Evolutionary conservation across 768 basidiomycete species (phyloP).

Genomic region (Hygrocybe coccinea): DNA sequence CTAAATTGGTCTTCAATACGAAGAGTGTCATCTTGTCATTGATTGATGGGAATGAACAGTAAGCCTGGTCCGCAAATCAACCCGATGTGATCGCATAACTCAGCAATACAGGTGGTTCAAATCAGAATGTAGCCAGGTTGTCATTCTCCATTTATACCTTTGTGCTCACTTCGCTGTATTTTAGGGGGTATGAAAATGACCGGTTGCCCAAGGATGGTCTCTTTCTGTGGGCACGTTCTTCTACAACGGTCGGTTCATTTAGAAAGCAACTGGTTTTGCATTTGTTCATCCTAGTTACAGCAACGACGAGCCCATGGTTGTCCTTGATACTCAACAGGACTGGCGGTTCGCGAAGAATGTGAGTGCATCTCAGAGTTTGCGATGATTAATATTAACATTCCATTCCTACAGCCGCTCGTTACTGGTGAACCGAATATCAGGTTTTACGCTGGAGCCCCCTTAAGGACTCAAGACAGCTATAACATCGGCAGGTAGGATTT

Average conservation of each 20-base stretch:
- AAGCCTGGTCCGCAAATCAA: slow-evolving; percentile 27
- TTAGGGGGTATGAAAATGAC: slow-evolving; percentile 42
- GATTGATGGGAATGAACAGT: slow-evolving; percentile 83
- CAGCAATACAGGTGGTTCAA: slow-evolving; percentile 69
- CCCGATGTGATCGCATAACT: slow-evolving; percentile 2
- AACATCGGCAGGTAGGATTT: slow-evolving; percentile 76
- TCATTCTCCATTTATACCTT: slow-evolving; percentile 1
- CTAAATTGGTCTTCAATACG: slow-evolving; percentile 88
- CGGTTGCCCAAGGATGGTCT: slow-evolving; percentile 50
- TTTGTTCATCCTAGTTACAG: slow-evolving; percentile 31
- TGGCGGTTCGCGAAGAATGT: slow-evolving; percentile 90
- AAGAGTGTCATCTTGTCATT: slow-evolving; percentile 79
- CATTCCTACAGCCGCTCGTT: slow-evolving; percentile 57
- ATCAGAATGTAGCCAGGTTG: slow-evolving; percentile 62
- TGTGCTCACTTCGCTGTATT: slow-evolving; percentile 7
- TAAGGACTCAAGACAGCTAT: slow-evolving; percentile 84
- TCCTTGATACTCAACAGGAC: slow-evolving; percentile 73
- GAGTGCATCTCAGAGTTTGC: slow-evolving; percentile 19
- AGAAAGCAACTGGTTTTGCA: slow-evolving; percentile 2
- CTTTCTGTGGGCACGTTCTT: slow-evolving; percentile 82
- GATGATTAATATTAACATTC: neutral
- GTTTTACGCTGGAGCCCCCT: slow-evolving; percentile 89
- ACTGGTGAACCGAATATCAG: slow-evolving; percentile 60
- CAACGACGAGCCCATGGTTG: slow-evolving; percentile 81
- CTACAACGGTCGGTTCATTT: slow-evolving; percentile 57